Base-by-base conservation (phyloP, 257 asterid species). In the Solanum corneliomulleri region DNA sequence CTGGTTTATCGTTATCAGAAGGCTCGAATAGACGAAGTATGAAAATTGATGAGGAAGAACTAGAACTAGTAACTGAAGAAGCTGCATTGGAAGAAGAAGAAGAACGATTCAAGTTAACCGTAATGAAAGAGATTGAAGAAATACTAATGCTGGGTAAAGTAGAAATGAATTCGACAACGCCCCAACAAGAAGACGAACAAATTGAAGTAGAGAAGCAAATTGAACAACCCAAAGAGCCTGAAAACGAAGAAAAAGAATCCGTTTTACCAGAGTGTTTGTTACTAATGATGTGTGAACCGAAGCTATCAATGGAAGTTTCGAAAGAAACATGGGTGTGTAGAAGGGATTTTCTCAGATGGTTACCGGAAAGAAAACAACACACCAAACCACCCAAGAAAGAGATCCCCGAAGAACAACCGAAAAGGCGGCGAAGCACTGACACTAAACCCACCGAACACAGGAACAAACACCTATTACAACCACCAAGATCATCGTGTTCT, bases 261-360 rank as follows among this genome's bases (percentile, higher is more conserved):
- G 93, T 86, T 62, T 85, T 97, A 88, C 98, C 99, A 0, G 98
- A 96, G 8, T 96, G 99, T 90, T 89, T 97, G 92, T 87, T 96
- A 64, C 74, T 96, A 85, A 97, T 97, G 99, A 97, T 97, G 99
- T 92, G 99, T 77, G 99, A 97, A 88, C 99, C 99, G 4, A 97
- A 97, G 92, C 89, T 96, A 2, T 97, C 99, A 3, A 96, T 97
- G 99, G 99, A 97, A 87, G 97, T 97, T 3, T 97, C 99, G 0
- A 97, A 96, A 87, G 99, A 97, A 82, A 97, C 99, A 20, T 97
- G 99, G 99, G 99, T 97, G 39, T 93, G 99, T 94, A 90, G 94
- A 88, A 97, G 94, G 3, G 98, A 97, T 76, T 97, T 94, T 92
- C 82, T 90, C 89, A 69, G 96, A 87, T 95, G 98, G 94, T 88